These are phyloP conservation scores for Coffea canephora DNA, from an alignment of 257 asterid genomes.

Conservation along the genomic window DNA sequence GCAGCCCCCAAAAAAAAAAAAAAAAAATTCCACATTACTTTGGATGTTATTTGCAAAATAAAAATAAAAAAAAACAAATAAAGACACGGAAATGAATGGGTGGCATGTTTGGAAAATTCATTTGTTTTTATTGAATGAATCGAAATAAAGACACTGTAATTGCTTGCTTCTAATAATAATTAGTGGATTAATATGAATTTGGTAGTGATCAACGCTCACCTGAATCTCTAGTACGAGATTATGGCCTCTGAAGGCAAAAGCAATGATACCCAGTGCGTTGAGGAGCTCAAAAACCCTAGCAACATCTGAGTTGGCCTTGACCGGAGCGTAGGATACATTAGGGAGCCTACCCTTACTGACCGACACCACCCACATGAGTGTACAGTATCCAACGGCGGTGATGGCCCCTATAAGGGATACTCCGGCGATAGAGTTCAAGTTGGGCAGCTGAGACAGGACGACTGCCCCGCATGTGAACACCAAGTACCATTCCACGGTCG, in stretches of 20 bases:
- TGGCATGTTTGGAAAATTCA: too few species aligned
- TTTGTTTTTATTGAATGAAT: too few species aligned
- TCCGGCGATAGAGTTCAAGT: conserved; percentile 91
- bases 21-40: too few species aligned
- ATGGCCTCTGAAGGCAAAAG: conserved; percentile 92
- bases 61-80: too few species aligned
- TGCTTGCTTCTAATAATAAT: too few species aligned
- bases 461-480: conserved; percentile 80
- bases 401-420: conserved; percentile 71
- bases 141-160: too few species aligned
- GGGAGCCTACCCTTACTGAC: conserved; percentile 65
- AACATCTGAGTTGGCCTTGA: conserved; percentile 31
- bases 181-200: background rate
- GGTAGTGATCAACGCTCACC: conserved; percentile 29
- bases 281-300: conserved; percentile 50
- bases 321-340: conserved; percentile 58
- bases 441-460: conserved; percentile 79
- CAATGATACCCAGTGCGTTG: conserved; percentile 85
- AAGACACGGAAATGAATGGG: too few species aligned
- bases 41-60: too few species aligned
- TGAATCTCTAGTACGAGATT: conserved; percentile 91
- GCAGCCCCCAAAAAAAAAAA: too few species aligned
- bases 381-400: conserved; percentile 83
- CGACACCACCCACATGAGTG: conserved; percentile 72
- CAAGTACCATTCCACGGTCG: conserved; percentile 78